phyloP scores from a whole-genome alignment of 352 stramenopile species.

The Pythium rishiriense region DNA sequence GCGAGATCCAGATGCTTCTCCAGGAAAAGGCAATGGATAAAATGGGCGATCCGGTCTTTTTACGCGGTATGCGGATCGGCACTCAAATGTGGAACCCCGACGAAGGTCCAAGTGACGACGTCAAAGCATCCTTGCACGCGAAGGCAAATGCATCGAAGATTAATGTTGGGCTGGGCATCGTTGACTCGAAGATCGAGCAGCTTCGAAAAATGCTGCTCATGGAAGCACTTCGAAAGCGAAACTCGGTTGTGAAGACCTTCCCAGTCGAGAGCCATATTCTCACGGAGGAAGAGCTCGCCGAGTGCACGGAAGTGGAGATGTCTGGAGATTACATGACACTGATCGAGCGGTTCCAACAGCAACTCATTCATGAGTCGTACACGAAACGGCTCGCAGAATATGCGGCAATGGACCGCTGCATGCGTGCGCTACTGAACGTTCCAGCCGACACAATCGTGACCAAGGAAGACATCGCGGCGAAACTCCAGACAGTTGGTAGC shows the following conservation, averaged over 20 bases:
- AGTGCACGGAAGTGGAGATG: constrained; percentile 61
- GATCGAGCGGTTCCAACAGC: constrained; percentile 64
- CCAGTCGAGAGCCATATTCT: constrained; percentile 50
- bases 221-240: constrained; percentile 67
- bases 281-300: constrained; percentile 39
- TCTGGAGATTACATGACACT: constrained; percentile 69
- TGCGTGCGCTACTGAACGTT: constrained; percentile 49
- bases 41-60: constrained; percentile 54
- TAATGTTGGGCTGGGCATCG: constrained; percentile 54
- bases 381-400: constrained; percentile 58
- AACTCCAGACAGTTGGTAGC: constrained; percentile 35
- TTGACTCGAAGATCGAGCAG: constrained; percentile 67
- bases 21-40: constrained; percentile 60
- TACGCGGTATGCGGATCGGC: constrained; percentile 64
- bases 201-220: constrained; percentile 62
- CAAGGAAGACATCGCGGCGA: constrained; percentile 69
- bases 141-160: constrained; percentile 22
- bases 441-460: constrained; percentile 53
- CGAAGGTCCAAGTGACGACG: not conserved
- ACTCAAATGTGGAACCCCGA: constrained; percentile 39
- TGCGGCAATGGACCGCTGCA: constrained; percentile 62
- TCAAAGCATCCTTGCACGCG: not conserved
- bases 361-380: constrained; percentile 72
- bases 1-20: constrained; percentile 44
- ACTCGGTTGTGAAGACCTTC: constrained; percentile 72